A percentile compares a stretch with the other conserved stretches of the same genome.
These are phyloP conservation scores for Epichloe sibirici DNA, from an alignment of 2,329 filamentous ascomycete species.

Conservation along the genomic window DNA sequence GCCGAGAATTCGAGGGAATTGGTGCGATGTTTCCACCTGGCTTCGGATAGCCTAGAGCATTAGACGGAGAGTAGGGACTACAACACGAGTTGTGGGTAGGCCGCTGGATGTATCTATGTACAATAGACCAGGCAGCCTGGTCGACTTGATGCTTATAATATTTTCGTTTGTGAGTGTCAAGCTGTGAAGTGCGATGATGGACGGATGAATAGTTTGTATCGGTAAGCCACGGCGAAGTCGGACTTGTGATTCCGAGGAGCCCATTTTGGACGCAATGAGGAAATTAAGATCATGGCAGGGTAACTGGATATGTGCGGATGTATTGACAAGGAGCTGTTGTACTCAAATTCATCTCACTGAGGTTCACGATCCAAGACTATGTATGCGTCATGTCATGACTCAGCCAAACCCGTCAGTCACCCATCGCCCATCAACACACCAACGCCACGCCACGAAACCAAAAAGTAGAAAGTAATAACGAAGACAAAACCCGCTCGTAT, in stretches of 20 bases:
- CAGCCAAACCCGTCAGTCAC: too few species aligned
- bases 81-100: conserved; percentile 13
- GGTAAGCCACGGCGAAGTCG: too few species aligned
- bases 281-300: too few species aligned
- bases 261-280: too few species aligned
- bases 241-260: too few species aligned
- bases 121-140: conserved; percentile 17
- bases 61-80: conserved; percentile 8
- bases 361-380: too few species aligned
- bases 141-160: conserved; percentile 7
- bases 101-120: conserved; percentile 15
- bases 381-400: too few species aligned
- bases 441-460: background rate
- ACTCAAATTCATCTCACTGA: too few species aligned
- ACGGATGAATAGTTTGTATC: background rate
- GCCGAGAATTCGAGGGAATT: background rate
- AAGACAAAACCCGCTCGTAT: background rate
- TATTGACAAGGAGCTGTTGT: too few species aligned
- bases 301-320: too few species aligned
- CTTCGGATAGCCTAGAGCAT: background rate
- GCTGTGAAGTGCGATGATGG: background rate
- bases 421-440: too few species aligned
- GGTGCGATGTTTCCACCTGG: conserved; percentile 3
- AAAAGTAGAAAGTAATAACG: background rate
- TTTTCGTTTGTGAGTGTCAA: background rate